phyloP scores from a whole-genome alignment of 2,329 filamentous ascomycete species.

The Sporothrix inflata region DNA sequence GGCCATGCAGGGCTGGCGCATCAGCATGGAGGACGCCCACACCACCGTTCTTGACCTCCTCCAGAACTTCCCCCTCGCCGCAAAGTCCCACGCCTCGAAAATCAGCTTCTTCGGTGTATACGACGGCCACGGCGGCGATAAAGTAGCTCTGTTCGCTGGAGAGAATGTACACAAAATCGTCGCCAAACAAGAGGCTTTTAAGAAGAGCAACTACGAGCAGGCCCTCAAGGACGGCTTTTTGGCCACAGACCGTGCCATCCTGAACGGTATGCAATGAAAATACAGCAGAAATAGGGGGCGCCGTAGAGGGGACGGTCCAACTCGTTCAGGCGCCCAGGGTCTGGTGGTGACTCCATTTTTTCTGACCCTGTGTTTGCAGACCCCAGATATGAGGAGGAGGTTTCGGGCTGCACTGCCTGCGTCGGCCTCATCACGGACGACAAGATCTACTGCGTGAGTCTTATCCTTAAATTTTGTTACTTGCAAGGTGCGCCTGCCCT shows the following conservation, averaged over 20 bases:
- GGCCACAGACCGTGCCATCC: constrained; percentile 91
- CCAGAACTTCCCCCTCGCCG: constrained; percentile 55
- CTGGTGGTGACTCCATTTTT: constrained; percentile 1
- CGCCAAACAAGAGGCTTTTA: constrained; percentile 91
- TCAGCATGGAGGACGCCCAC: constrained; percentile 99
- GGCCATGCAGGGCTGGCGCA: constrained; percentile 99
- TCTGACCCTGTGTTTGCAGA: constrained; percentile 58
- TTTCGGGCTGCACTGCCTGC: constrained; percentile 95
- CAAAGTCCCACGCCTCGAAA: constrained; percentile 69
- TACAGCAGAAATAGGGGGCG: neutral
- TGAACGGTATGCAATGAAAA: constrained; percentile 70
- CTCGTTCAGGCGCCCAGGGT: neutral
- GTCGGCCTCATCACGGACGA: constrained; percentile 85
- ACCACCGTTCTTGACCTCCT: constrained; percentile 86
- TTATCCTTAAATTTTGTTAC: neutral
- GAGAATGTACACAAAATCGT: constrained; percentile 94
- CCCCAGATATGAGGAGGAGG: constrained; percentile 94
- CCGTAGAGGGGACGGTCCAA: neutral
- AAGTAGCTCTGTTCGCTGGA: constrained; percentile 90
- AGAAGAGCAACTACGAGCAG: constrained; percentile 88
- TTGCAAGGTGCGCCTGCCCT: neutral
- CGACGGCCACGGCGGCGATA: constrained; percentile 95
- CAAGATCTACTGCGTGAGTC: constrained; percentile 92
- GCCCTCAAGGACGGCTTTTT: constrained; percentile 96
- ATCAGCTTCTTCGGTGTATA: constrained; percentile 98